Percentiles rank a stretch among this genome's conserved stretches.
These are phyloP conservation scores for Chytridiales sp. DNA, from an alignment of 371 early-diverging fungal species.

Conservation along the genomic window DNA sequence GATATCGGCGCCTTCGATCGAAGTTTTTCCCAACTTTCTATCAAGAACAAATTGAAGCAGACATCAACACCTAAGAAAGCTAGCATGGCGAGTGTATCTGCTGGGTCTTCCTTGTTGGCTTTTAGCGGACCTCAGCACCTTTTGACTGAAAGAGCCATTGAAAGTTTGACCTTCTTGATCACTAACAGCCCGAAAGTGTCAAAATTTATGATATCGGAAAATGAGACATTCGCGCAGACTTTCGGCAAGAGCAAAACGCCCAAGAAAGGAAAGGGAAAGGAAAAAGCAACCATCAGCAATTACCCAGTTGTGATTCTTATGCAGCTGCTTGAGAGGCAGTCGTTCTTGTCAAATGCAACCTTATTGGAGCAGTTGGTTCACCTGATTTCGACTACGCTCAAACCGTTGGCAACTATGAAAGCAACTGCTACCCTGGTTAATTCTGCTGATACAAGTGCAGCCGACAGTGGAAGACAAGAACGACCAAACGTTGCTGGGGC, in stretches of 20 bases:
- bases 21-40: slow-evolving; percentile 73
- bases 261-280: slow-evolving; percentile 71
- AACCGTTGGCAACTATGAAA: slow-evolving; percentile 28
- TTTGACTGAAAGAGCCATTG: too few species aligned
- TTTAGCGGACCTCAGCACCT: too few species aligned
- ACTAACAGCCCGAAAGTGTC: slow-evolving; percentile 64
- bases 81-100: slow-evolving; percentile 36
- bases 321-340: slow-evolving; percentile 77
- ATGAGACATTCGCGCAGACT: slow-evolving; percentile 56
- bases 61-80: slow-evolving; percentile 16
- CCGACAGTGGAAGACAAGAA: not conserved
- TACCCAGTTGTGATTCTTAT: slow-evolving; percentile 87
- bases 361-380: slow-evolving; percentile 90
- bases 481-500: too few species aligned
- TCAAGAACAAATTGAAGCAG: slow-evolving; percentile 46
- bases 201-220: slow-evolving; percentile 72
- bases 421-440: slow-evolving; percentile 5
- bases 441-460: not conserved
- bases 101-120: too few species aligned
- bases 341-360: slow-evolving; percentile 68
- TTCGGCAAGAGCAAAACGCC: slow-evolving; percentile 34
- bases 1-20: slow-evolving; percentile 76
- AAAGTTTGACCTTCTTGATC: slow-evolving; percentile 74
- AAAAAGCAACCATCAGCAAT: slow-evolving; percentile 50
- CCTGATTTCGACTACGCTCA: slow-evolving; percentile 59